Base-by-base conservation (phyloP, 2,329 filamentous ascomycete species). In the Fusarium kyushuense region DNA sequence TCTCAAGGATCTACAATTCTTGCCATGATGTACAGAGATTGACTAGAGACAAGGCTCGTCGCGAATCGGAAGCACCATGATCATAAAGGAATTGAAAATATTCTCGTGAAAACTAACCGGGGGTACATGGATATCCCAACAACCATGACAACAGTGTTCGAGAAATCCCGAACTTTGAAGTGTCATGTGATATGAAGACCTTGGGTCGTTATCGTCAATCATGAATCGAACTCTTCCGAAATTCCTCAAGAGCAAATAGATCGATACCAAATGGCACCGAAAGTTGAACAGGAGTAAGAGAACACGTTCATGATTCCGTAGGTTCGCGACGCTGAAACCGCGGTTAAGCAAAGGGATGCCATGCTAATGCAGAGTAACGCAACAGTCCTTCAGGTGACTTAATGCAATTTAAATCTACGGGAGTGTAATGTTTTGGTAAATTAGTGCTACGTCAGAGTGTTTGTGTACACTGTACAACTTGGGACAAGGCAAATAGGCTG, bases 251-350 rank as follows among this genome's bases (percentile, higher is more conserved):
- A 35, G 45, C 51, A 27, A 40, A 41, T 51, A 54, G 53, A 62
- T 66, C 58, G 54, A 65, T 58, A 55, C 32, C 30, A 55, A 46
- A 67, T 65, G 42, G 54, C 47, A 58, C 56, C 56, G n/a, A 51
- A 30, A 54, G 51, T 51, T 63, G 27, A 42, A 48, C 38, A 40
- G 33, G 47, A 30, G 49, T 32, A 56, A 47, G 55, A 59, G 72
- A 60, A 54, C 25, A 67, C 66, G 52, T 58, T 63, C n/a, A 27
- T 45, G 33, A 58, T 61, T 54, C 65, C 51, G 59, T 62, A 57
- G n/a, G 62, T 64, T 69, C 55, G 47, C 55, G 66, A 70, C 66
- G 48, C 46, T 58, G 49, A 47, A 54, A 48, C 55, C 54, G 61
- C 65, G 48, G 4, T 4, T 67, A 62, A 65, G 70, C 54, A 58